These are phyloP conservation scores for Crithidia bombi DNA, from an alignment of 208 protist genomes.

Conservation along the genomic window DNA sequence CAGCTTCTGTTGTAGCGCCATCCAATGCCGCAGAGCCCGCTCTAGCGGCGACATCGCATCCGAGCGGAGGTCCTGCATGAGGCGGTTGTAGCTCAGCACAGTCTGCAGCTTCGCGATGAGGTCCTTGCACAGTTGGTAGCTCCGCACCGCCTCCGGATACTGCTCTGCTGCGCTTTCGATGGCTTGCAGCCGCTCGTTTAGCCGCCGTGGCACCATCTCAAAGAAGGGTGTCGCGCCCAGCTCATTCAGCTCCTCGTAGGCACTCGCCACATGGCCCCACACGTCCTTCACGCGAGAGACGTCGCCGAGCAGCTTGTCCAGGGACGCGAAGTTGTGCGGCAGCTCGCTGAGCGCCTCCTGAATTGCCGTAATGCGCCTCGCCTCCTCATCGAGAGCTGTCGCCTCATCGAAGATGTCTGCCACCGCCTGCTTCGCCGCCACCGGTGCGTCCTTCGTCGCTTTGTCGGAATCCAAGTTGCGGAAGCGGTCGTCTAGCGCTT, in stretches of 20 bases:
- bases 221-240: slow-evolving; percentile 94
- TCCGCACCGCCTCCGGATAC: slow-evolving; percentile 62
- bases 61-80: slow-evolving; percentile 93
- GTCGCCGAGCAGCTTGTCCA: slow-evolving; percentile 83
- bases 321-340: slow-evolving; percentile 44
- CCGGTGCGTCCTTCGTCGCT: slow-evolving; percentile 43
- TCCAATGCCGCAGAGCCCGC: slow-evolving; percentile 76
- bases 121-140: slow-evolving; percentile 64
- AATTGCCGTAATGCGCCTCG: slow-evolving; percentile 76
- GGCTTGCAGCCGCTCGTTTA: slow-evolving; percentile 80
- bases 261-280: slow-evolving; percentile 82
- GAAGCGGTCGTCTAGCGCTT: slow-evolving; percentile 57
- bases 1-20: slow-evolving; percentile 83
- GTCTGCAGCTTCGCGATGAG: slow-evolving; percentile 47
- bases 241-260: slow-evolving; percentile 80
- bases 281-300: slow-evolving; percentile 91
- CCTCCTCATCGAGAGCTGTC: slow-evolving; percentile 57
- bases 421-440: slow-evolving; percentile 66
- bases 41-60: slow-evolving; percentile 94
- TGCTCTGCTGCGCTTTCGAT: slow-evolving; percentile 58
- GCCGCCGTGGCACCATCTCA: slow-evolving; percentile 91
- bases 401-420: slow-evolving; percentile 77
- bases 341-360: slow-evolving; percentile 77
- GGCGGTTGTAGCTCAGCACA: slow-evolving; percentile 58
- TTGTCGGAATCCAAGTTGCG: slow-evolving; percentile 39